Evolutionary conservation across 371 early-diverging fungal species (phyloP).

Genomic region (Mortierella sp.): DNA sequence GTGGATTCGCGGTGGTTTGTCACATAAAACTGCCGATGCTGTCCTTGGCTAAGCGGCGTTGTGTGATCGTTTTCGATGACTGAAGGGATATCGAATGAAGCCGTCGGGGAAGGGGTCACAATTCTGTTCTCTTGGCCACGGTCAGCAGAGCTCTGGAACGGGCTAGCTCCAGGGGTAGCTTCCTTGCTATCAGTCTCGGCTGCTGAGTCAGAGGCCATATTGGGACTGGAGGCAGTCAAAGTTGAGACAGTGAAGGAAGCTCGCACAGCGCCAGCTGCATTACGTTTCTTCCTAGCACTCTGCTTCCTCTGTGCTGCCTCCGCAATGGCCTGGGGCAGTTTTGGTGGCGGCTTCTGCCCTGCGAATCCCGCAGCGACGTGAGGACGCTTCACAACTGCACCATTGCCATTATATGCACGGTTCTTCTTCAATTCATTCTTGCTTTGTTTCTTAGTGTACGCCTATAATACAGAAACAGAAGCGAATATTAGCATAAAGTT

Average conservation of each 20-base stretch:
- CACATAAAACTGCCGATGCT: neutral
- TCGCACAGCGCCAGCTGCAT: constrained; percentile 17
- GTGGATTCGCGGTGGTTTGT: neutral
- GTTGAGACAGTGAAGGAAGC: constrained; percentile 12
- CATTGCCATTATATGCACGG: constrained; percentile 16
- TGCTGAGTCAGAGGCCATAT: neutral
- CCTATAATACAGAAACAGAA: neutral
- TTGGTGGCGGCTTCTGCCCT: constrained; percentile 56
- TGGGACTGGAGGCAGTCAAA: neutral
- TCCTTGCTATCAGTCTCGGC: no score
- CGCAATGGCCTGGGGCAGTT: constrained; percentile 50
- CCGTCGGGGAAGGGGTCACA: constrained; percentile 12
- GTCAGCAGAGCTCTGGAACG: neutral
- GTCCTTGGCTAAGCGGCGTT: neutral
- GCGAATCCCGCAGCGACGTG: constrained; percentile 56
- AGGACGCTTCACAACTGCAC: constrained; percentile 37
- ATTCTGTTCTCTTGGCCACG: neutral
- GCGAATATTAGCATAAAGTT: neutral
- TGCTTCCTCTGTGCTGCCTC: constrained; percentile 51
- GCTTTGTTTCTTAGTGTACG: constrained; percentile 20
- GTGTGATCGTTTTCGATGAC: neutral
- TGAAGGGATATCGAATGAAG: constrained; percentile 31
- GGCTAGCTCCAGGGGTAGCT: neutral
- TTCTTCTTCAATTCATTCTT: constrained; percentile 18
- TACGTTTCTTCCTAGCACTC: constrained; percentile 37